These are phyloP conservation scores for Zymoseptoria ardabiliae DNA, from an alignment of 2,329 filamentous ascomycete species.

Conservation along the genomic window DNA sequence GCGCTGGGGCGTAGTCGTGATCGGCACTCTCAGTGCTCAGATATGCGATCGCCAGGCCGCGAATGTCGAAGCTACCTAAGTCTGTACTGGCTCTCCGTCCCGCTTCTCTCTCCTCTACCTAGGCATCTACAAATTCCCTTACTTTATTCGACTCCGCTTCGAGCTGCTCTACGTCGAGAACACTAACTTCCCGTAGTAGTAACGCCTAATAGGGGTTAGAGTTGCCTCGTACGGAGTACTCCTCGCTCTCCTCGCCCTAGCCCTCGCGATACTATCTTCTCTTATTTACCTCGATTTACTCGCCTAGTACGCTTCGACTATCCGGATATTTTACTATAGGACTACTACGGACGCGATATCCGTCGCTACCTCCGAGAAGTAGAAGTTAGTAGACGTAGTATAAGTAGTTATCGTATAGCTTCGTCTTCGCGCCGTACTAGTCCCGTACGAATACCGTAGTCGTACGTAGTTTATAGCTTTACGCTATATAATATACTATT, in stretches of 20 bases:
- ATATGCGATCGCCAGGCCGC: too few relatives aligned
- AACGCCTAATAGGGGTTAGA: constrained; percentile 12
- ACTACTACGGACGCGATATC: constrained; percentile 81
- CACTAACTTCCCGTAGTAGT: constrained; percentile 9
- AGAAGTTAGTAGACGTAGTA: constrained; percentile 94
- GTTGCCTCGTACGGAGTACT: constrained; percentile 35
- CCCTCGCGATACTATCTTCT: constrained; percentile 82
- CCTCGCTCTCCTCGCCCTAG: constrained; percentile 77
- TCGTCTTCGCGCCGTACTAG: constrained; percentile 83
- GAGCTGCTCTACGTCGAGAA: constrained; percentile 2
- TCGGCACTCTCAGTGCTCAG: too few relatives aligned
- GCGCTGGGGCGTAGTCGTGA: too few relatives aligned
- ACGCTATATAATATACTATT: constrained; percentile 93
- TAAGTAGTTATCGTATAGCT: constrained; percentile 94
- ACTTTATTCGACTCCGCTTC: constrained; percentile 11
- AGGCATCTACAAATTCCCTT: constrained; percentile 8
- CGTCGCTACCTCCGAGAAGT: constrained; percentile 74
- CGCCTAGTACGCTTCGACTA: constrained; percentile 83
- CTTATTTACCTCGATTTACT: constrained; percentile 94
- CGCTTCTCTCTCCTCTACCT: constrained; percentile 14
- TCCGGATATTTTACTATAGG: constrained; percentile 88
- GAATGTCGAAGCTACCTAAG: constrained; percentile 37
- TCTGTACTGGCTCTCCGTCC: constrained; percentile 19
- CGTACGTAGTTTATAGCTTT: constrained; percentile 81
- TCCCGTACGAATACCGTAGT: constrained; percentile 85